Evolutionary conservation across 164 flowering plant genomes (phyloP).

Genomic region (Piper longum): DNA sequence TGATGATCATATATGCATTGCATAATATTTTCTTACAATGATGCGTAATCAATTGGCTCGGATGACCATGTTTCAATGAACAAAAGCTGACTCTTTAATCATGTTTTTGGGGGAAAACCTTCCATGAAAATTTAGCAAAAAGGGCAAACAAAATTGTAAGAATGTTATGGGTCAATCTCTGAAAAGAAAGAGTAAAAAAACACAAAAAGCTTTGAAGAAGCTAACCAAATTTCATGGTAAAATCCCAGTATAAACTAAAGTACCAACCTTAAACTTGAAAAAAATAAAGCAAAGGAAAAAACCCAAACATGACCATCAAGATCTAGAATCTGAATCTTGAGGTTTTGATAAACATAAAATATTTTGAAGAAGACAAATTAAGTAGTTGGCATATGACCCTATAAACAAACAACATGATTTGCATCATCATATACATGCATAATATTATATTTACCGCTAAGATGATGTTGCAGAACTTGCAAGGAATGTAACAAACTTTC

Average conservation of each 20-base stretch:
- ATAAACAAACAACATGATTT: background rate
- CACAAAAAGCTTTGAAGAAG: too few species aligned
- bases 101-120: background rate
- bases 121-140: background rate
- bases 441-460: conserved; percentile 49
- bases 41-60: too few species aligned
- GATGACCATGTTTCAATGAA: too few species aligned
- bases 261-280: background rate
- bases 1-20: too few species aligned
- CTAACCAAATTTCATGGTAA: too few species aligned
- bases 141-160: background rate
- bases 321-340: background rate
- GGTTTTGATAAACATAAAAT: background rate
- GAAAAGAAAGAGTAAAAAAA: too few species aligned
- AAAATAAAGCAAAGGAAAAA: background rate
- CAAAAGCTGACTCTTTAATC: background rate
- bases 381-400: background rate
- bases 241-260: too few species aligned
- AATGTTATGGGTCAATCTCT: too few species aligned
- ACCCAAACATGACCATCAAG: background rate
- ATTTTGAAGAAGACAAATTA: background rate
- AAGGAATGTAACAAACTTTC: conserved; percentile 79
- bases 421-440: background rate
- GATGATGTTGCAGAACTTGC: conserved; percentile 96
- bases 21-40: too few species aligned